Base-by-base conservation (phyloP, 2,329 filamentous ascomycete species). In the Scytalidium sp. region DNA sequence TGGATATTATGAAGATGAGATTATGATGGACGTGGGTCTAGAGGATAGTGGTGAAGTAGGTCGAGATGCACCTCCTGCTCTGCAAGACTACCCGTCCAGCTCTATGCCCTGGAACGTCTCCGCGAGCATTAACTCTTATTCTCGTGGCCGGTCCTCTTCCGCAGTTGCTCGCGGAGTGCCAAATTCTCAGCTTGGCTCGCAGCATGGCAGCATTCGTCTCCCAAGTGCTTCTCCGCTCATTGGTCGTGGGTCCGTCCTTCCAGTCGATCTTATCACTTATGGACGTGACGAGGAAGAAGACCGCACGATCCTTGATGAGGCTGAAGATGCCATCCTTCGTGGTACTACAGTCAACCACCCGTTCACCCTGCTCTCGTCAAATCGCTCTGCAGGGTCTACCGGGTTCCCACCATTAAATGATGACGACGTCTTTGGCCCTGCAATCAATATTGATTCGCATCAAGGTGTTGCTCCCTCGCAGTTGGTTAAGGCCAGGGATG, bases 71-170 rank as follows among this genome's bases (percentile, higher is more conserved):
- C 79, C 75, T 1, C 76, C 80, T 1, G 79, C 81, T 7, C 76
- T 94, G 47, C 80, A 82, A 3, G 87, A 95, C 51, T 80, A 85
- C 47, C 79, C 80, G 22, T 80, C 81, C 20, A 81, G 78, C 3
- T 70, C 77, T n/a, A 83, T 88, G 75, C 85, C 85, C 10, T 88
- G 85, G 85, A 88, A 88, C 55, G 69, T 78, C 41, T 80, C 74
- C 7, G 74, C 78, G 3, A 82, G 80, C 2, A 61, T 75, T 3
- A 72, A 75, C 46, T 76, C 76, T 46, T 83, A 80, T 41, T 60
- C 61, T 41, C 36, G 72, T 67, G 22, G 58, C 66, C 41, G 64
- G 3, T 39, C 50, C 2, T 41, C 29, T 19, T 36, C 32, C 32
- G 4, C 17, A 15, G 32, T n/a, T 5, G 6, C 4, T 36, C 32